Percentiles rank a stretch among this genome's conserved stretches.
Conservation (phyloP, 169 alveolate species). For the Plasmodium fragile region DNA sequence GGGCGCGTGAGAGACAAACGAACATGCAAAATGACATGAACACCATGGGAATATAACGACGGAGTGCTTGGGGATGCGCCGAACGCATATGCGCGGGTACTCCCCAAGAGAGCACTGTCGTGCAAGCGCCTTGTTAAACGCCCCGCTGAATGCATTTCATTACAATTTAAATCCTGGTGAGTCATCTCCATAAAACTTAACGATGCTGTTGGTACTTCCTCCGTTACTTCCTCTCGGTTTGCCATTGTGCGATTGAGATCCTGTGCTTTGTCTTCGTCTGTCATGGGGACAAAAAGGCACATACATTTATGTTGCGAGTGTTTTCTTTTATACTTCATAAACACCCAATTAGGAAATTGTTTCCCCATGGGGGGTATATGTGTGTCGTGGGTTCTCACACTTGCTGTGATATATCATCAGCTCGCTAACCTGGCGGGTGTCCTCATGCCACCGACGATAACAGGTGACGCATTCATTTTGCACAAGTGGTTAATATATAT, state of each 20-base stretch:
- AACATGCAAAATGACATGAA: neutral
- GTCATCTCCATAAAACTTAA: constrained; percentile 71
- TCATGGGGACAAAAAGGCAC: neutral
- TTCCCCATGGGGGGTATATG: neutral
- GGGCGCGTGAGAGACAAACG: neutral
- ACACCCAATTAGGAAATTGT: neutral
- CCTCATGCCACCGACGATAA: constrained; percentile 67
- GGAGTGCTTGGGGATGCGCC: too few species aligned
- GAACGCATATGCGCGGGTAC: neutral
- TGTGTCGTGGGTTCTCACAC: neutral
- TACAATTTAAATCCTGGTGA: constrained; percentile 77
- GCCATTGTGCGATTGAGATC: neutral
- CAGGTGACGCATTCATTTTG: constrained; percentile 49
- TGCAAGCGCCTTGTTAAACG: neutral
- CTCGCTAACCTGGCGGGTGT: constrained; percentile 50
- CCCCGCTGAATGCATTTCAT: neutral
- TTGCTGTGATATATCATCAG: neutral
- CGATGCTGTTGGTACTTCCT: constrained; percentile 40
- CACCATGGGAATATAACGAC: too few species aligned
- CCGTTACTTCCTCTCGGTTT: constrained; percentile 52
- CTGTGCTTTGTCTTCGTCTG: constrained; percentile 66
- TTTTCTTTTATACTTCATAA: neutral
- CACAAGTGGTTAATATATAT: neutral
- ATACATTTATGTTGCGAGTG: neutral
- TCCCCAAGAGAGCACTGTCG: neutral